Evolutionary conservation across 2,329 filamentous ascomycete species (phyloP).

Genomic region (Graphilbum ipis-grandicollis): DNA sequence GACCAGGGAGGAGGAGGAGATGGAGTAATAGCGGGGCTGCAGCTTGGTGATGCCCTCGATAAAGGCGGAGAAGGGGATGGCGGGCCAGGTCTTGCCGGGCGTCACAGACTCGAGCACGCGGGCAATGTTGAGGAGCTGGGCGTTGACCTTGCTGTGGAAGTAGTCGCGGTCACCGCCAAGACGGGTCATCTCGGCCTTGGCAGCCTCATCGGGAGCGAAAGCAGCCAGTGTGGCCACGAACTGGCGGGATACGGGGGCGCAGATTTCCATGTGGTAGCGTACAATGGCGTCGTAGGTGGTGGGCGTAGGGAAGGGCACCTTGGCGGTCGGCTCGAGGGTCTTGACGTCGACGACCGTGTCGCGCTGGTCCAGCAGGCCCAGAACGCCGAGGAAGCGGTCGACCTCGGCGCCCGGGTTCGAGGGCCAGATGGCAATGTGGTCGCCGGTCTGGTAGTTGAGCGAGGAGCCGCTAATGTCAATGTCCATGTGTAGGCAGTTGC

Average conservation of each 20-base stretch:
- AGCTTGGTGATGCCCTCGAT: conserved; percentile 90
- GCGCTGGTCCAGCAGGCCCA: conserved; percentile 61
- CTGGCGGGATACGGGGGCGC: conserved; percentile 88
- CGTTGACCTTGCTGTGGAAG: conserved; percentile 72
- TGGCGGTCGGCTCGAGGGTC: conserved; percentile 83
- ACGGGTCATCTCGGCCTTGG: conserved; percentile 76
- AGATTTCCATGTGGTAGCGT: conserved; percentile 94
- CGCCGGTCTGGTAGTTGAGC: conserved; percentile 84
- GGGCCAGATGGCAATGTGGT: conserved; percentile 95
- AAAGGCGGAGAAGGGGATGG: conserved; percentile 82
- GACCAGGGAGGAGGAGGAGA: conserved; percentile 87
- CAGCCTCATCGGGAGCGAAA: conserved; percentile 71
- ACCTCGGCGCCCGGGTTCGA: conserved; percentile 88
- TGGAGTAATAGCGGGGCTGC: conserved; percentile 97
- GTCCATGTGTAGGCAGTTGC: conserved; percentile 95
- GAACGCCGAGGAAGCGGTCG: conserved; percentile 67
- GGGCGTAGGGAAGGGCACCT: conserved; percentile 92
- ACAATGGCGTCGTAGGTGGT: conserved; percentile 89
- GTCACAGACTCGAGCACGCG: conserved; percentile 61
- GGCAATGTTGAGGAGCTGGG: conserved; percentile 76
- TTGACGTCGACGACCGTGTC: conserved; percentile 76
- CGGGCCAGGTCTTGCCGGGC: conserved; percentile 60
- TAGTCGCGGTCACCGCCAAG: conserved; percentile 89
- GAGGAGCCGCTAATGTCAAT: conserved; percentile 82
- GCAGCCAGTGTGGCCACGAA: conserved; percentile 75